Evolutionary conservation across 1,284 basidiomycete species (phyloP), one percentile per base, ranked within the genome.

Genomic region (Cystobasidium slooffiae): DNA sequence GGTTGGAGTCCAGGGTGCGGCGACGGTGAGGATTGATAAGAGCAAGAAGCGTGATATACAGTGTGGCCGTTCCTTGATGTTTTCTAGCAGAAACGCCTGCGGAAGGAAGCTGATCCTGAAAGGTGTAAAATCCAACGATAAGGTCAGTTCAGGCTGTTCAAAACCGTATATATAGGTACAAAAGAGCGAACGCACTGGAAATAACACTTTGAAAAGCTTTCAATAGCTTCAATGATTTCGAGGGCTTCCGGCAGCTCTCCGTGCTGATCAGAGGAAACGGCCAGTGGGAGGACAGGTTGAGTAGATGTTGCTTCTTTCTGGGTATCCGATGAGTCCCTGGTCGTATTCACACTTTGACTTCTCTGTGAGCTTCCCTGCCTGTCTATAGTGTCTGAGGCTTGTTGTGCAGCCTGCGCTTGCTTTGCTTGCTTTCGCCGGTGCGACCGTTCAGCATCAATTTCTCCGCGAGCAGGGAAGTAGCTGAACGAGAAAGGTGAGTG

Each of bases 31-130:
- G 31, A 74, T 67, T 12, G 72, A 65, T 18, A 74, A 47, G 1
- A 74, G 63, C 3, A 74, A 49, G 55, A 74, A 74, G 6, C 46
- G 64, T 22, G 53, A 55, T 46, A 74, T 66, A 14, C 63, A 47
- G 14, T 66, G 46, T 22, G 72, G 72, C 10, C 63, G 39, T 31
- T 66, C 61, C 51, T 74, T 66, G 46, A 74, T 63, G 16, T 67
- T 63, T 22, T 65, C 64, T 6, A 74, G 41, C 22, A 74, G 55
- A 31, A 74, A 53, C 0, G 64, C 22, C 24, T 66, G 44, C 3
- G 72, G 72, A 0, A 74, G 64, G 16, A 74, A 74, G 51, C 64
- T 58, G 53, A 69, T 69, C 31, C 68, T 69, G 7, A 6, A n/a
- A 49, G 46, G 22, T n/a, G 39, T 9, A 37, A 41, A 31, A n/a